Base-by-base conservation (phyloP, 164 flowering plant species). In the Piper longum region DNA sequence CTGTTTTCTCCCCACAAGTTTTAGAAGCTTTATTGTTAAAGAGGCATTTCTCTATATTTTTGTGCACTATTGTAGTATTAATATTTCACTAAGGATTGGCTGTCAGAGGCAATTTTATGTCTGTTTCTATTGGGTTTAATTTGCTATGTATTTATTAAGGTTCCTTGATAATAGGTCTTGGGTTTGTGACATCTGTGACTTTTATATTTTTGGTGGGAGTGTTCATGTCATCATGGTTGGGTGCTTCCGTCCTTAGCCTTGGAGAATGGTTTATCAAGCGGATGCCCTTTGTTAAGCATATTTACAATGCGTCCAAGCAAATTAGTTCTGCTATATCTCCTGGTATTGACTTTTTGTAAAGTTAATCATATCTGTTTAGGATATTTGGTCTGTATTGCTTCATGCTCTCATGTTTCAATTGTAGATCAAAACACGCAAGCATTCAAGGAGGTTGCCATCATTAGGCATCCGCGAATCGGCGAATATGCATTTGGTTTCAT, bases 401-500 rank as follows among this genome's bases (percentile, higher is more conserved):
- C 4, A 44, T 36, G 48, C 43, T 16, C 42, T n/a, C 16, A 45
- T 41, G 40, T 59, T 6, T 43, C 56, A 61, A 42, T 57, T 78
- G 41, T 85, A 89, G 96, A 85, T 76, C 96, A 89, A 75, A 89
- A 87, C 63, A 73, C 86, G 0, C 92, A 86, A 57, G 96, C 96
- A 55, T 89, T 89, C 70, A 89, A 89, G 78, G 96, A 89, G 78
- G 96, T 89, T 59, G 96, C 92, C 64, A 86, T 89, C 67, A 86
- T 89, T 63, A 85, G 92, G 74, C 96, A 89, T 81, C 96, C 96
- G 56, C 89, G 91, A 41, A 73, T 89, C 66, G 96, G 96, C 70
- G 96, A 89, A 85, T 89, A 89, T 77, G 96, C 96, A 61, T 82
- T 89, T 79, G 96, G 96, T 59, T 89, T 89, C 77, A 89, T 89